These are phyloP conservation scores for Fraxinus pennsylvanica DNA, from an alignment of 257 asterid species.

Conservation along the genomic window DNA sequence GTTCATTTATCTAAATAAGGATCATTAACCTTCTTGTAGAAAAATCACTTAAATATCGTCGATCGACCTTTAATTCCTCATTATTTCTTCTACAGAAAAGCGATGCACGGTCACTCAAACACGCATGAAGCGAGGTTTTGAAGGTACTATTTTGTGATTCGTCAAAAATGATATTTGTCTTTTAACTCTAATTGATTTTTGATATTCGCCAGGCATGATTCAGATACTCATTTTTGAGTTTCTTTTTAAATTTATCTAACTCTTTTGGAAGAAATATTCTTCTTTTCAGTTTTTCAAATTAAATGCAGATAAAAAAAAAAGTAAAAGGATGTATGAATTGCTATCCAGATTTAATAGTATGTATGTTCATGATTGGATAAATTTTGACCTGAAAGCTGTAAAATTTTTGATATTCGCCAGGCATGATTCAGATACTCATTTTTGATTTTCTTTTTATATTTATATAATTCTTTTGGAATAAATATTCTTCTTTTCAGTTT, in stretches of 20 bases:
- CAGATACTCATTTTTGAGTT: background rate
- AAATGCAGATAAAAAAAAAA: background rate
- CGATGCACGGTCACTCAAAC: background rate
- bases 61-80: background rate
- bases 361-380: background rate
- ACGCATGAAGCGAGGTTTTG: background rate
- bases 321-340: background rate
- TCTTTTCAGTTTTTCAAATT: background rate
- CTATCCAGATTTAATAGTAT: background rate
- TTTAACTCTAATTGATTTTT: background rate
- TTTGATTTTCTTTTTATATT: no score
- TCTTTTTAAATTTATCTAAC: no score
- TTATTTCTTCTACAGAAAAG: background rate
- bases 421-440: background rate
- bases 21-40: background rate
- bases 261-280: background rate
- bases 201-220: background rate
- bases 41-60: background rate
- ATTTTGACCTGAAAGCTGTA: background rate
- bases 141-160: background rate
- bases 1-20: background rate
- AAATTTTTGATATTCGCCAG: background rate
- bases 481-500: background rate
- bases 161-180: background rate
- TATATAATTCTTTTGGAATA: background rate